phyloP scores from a whole-genome alignment of 106 monocot species.

The Triglochin maritima region DNA sequence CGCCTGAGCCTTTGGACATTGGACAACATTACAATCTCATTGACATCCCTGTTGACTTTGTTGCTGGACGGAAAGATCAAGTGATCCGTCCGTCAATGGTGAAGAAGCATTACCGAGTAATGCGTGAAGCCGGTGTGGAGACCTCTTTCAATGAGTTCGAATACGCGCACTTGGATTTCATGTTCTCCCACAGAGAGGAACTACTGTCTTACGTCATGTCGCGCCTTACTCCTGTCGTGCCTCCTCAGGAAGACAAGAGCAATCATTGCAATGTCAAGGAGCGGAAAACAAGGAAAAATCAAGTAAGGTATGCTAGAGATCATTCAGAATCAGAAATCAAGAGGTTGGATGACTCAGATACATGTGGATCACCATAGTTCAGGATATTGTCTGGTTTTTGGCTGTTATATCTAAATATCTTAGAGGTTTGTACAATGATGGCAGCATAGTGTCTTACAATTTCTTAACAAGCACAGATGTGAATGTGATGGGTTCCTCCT shows the following conservation, averaged over 20 bases:
- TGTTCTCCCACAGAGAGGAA: slow-evolving; percentile 88
- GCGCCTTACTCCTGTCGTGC: slow-evolving; percentile 33
- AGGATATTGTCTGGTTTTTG: no score
- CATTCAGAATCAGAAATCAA: not conserved
- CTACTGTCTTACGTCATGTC: slow-evolving; percentile 90
- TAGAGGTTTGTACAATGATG: no score
- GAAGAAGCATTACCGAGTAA: slow-evolving; percentile 75
- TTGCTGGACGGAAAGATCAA: slow-evolving; percentile 76
- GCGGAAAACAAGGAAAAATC: slow-evolving; percentile 23
- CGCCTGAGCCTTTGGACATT: slow-evolving; percentile 58
- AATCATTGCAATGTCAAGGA: slow-evolving; percentile 17
- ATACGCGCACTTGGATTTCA: slow-evolving; percentile 93
- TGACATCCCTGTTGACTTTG: slow-evolving; percentile 79
- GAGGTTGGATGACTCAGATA: no score
- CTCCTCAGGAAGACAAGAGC: slow-evolving; percentile 10
- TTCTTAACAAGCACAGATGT: no score
- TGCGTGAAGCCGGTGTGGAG: slow-evolving; percentile 58
- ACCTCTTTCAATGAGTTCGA: slow-evolving; percentile 80
- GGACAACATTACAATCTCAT: slow-evolving; percentile 67
- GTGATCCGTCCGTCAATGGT: slow-evolving; percentile 90
- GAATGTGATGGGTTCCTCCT: no score
- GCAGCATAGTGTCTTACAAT: no score
- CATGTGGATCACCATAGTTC: no score
- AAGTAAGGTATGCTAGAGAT: not conserved
- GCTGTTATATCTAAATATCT: no score